Evolutionary conservation across 1,284 basidiomycete species (phyloP).

Genomic region (Heterobasidion parviporum): DNA sequence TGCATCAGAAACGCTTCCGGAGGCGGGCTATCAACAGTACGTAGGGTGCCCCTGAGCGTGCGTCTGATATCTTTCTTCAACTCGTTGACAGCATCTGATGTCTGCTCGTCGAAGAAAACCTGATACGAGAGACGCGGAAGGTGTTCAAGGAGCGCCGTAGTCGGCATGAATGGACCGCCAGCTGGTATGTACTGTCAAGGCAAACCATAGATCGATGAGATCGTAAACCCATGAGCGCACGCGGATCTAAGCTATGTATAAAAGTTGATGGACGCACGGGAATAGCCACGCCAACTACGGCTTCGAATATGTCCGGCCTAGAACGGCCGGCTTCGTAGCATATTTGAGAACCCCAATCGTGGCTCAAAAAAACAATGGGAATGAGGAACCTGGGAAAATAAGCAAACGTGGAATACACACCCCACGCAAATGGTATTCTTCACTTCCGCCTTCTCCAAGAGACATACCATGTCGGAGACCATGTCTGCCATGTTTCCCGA

Average conservation of each 20-base stretch:
- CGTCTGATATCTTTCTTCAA: constrained; percentile 46
- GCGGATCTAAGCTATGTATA: not conserved
- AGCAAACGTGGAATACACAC: constrained; percentile 23
- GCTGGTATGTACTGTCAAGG: constrained; percentile 43
- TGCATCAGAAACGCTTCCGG: constrained; percentile 46
- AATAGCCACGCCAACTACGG: constrained; percentile 48
- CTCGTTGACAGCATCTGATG: constrained; percentile 39
- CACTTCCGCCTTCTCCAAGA: constrained; percentile 43
- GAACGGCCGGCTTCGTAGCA: constrained; percentile 61
- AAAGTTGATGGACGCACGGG: constrained; percentile 36
- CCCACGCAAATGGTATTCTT: constrained; percentile 50
- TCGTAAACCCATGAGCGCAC: not conserved
- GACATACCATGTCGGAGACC: constrained; percentile 51
- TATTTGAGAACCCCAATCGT: constrained; percentile 63
- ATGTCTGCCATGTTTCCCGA: constrained; percentile 54
- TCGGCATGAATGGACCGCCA: constrained; percentile 35
- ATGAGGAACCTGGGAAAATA: not conserved
- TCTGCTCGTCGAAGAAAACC: constrained; percentile 46
- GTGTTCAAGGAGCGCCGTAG: constrained; percentile 27
- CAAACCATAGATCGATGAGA: not conserved
- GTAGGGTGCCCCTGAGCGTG: constrained; percentile 44
- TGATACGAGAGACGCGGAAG: constrained; percentile 55
- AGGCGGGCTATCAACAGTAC: constrained; percentile 42
- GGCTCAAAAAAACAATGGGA: constrained; percentile 27
- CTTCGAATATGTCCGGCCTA: constrained; percentile 53